Evolutionary conservation across 768 basidiomycete genomes (phyloP).

Genomic region (Auricularia sp.): DNA sequence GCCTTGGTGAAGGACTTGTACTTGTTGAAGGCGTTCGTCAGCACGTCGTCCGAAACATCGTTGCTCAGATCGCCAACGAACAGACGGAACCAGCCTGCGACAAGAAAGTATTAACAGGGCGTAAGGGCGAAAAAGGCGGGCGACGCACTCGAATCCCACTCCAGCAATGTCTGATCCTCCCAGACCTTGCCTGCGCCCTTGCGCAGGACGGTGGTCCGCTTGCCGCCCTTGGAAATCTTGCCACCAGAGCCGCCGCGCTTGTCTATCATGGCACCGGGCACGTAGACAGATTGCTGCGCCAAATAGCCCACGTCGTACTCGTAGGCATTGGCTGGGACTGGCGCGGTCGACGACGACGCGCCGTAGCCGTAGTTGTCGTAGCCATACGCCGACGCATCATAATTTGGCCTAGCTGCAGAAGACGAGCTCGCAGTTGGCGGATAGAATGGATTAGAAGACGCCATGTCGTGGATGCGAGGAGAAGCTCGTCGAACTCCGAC

Average conservation of each 20-base stretch:
- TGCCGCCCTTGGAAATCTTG: conserved; percentile 80
- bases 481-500: background rate
- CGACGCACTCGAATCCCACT: conserved; percentile 90
- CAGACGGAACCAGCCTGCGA: conserved; percentile 85
- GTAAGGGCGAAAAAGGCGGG: background rate
- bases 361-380: conserved; percentile 19
- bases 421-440: background rate
- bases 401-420: background rate
- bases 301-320: conserved; percentile 88
- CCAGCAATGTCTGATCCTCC: conserved; percentile 95
- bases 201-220: conserved; percentile 84
- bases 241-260: conserved; percentile 79
- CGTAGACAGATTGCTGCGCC: conserved; percentile 86
- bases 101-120: background rate
- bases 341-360: conserved; percentile 54
- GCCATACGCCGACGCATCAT: background rate
- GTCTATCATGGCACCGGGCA: conserved; percentile 84
- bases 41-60: conserved; percentile 92
- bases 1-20: conserved; percentile 92
- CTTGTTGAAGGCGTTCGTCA: conserved; percentile 86
- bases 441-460: background rate
- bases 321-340: conserved; percentile 82
- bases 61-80: conserved; percentile 98
- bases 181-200: conserved; percentile 95
- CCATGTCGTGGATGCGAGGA: background rate